Evolutionary conservation across 2,329 filamentous ascomycete genomes (phyloP).

Genomic region (Fusarium subglutinans): DNA sequence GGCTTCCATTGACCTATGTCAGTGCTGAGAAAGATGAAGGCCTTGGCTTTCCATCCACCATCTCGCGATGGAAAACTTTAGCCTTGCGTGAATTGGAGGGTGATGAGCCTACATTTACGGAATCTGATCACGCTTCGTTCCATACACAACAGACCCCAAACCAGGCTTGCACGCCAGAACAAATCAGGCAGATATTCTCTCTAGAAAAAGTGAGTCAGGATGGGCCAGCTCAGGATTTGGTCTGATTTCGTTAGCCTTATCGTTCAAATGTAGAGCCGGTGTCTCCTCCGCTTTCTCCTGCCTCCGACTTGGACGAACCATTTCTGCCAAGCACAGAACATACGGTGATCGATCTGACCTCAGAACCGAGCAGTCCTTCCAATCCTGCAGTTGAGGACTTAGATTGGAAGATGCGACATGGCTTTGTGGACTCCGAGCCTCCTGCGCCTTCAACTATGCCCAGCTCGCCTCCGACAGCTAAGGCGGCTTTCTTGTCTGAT

Average conservation of each 20-base stretch:
- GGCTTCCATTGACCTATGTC: slow-evolving; percentile 45
- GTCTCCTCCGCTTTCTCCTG: slow-evolving; percentile 44
- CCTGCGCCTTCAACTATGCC: slow-evolving; percentile 6
- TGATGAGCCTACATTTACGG: slow-evolving; percentile 22
- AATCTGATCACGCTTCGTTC: background rate
- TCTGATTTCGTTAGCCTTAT: slow-evolving; percentile 5
- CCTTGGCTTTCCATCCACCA: slow-evolving; percentile 37
- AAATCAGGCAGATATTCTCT: slow-evolving; percentile 6
- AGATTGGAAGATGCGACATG: slow-evolving; percentile 8
- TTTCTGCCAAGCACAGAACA: slow-evolving; percentile 35
- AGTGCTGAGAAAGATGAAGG: slow-evolving; percentile 41
- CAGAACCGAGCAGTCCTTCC: slow-evolving; percentile 44
- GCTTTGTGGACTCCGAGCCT: slow-evolving; percentile 35
- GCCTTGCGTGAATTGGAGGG: slow-evolving; percentile 42
- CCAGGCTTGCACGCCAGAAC: background rate
- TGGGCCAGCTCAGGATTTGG: background rate
- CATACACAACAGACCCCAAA: background rate
- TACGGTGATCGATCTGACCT: slow-evolving; percentile 43
- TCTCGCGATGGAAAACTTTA: slow-evolving; percentile 35
- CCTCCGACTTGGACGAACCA: slow-evolving; percentile 18
- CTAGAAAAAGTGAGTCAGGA: slow-evolving; percentile 2
- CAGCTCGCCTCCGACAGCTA: slow-evolving; percentile 20
- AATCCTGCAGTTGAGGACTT: background rate
- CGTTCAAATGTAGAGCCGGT: slow-evolving; percentile 26
- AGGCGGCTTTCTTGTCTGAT: background rate